phyloP scores from a whole-genome alignment of 2,329 filamentous ascomycete genomes.

The Colletotrichum echinochloae region DNA sequence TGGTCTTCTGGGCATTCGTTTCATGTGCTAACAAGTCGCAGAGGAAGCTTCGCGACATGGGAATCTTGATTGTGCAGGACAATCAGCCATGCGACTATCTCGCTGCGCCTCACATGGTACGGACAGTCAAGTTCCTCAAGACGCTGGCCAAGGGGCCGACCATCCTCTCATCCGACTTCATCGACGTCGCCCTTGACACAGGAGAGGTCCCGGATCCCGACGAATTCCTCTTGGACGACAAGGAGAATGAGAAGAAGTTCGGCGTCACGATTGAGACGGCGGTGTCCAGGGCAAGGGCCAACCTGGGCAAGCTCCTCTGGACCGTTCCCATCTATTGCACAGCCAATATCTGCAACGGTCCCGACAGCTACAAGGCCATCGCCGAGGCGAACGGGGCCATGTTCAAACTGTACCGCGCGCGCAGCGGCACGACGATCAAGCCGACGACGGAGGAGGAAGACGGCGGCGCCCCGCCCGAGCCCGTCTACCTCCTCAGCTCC shows the following conservation, averaged over 20 bases:
- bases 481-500: conserved; percentile 86
- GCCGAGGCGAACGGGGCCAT: conserved; percentile 89
- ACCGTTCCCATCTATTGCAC: conserved; percentile 88
- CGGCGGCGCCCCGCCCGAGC: conserved; percentile 71
- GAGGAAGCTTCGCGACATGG: conserved; percentile 85
- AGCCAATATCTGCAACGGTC: conserved; percentile 80
- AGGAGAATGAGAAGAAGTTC: conserved; percentile 77
- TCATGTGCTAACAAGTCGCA: conserved; percentile 53
- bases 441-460: conserved; percentile 72
- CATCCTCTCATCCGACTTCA: conserved; percentile 81
- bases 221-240: conserved; percentile 77
- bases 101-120: conserved; percentile 86
- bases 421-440: conserved; percentile 75
- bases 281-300: conserved; percentile 77
- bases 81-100: conserved; percentile 84
- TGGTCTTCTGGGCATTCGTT: conserved; percentile 15
- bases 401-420: conserved; percentile 81
- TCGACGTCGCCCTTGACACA: conserved; percentile 80
- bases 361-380: conserved; percentile 87
- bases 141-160: conserved; percentile 84
- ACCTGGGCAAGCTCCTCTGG: conserved; percentile 80
- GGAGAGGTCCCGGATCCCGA: conserved; percentile 73
- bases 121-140: conserved; percentile 93
- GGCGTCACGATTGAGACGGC: conserved; percentile 77
- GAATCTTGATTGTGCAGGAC: conserved; percentile 84